Evolutionary conservation across 2,329 filamentous ascomycete genomes (phyloP).

Genomic region (Xylariales sp.): DNA sequence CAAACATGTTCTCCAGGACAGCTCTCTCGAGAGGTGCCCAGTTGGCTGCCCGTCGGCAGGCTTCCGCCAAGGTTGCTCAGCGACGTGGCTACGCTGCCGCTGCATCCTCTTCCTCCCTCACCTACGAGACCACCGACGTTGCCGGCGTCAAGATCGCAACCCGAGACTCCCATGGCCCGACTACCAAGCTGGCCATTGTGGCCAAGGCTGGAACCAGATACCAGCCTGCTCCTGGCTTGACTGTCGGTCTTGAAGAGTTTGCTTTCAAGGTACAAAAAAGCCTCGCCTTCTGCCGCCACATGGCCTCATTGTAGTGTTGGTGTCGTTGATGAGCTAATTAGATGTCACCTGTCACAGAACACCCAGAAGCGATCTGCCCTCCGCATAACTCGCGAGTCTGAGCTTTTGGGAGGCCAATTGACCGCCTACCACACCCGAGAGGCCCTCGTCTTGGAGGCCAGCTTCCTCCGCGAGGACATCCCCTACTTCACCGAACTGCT

Average conservation of each 20-base stretch:
- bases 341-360: constrained; percentile 52
- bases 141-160: constrained; percentile 89
- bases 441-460: constrained; percentile 86
- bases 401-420: constrained; percentile 91
- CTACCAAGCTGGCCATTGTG: constrained; percentile 86
- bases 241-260: constrained; percentile 88
- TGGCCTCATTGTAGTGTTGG: constrained; percentile 1
- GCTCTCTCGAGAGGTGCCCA: constrained; percentile 54
- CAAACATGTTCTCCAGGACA: constrained; percentile 60
- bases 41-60: constrained; percentile 51
- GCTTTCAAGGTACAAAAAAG: constrained; percentile 93
- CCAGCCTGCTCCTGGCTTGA: constrained; percentile 83
- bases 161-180: constrained; percentile 83
- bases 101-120: constrained; percentile 63
- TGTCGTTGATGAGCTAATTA: constrained; percentile 43
- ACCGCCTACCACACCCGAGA: constrained; percentile 86
- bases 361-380: constrained; percentile 84
- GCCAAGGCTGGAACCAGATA: constrained; percentile 93
- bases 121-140: constrained; percentile 83
- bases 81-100: constrained; percentile 52
- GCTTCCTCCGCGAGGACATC: constrained; percentile 91
- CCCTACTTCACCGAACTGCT: constrained; percentile 97
- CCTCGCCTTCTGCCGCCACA: constrained; percentile 6
- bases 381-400: constrained; percentile 89
- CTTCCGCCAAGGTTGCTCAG: constrained; percentile 51